Conservation (phyloP, 371 early-diverging fungal species). For the Mucor sp. region DNA sequence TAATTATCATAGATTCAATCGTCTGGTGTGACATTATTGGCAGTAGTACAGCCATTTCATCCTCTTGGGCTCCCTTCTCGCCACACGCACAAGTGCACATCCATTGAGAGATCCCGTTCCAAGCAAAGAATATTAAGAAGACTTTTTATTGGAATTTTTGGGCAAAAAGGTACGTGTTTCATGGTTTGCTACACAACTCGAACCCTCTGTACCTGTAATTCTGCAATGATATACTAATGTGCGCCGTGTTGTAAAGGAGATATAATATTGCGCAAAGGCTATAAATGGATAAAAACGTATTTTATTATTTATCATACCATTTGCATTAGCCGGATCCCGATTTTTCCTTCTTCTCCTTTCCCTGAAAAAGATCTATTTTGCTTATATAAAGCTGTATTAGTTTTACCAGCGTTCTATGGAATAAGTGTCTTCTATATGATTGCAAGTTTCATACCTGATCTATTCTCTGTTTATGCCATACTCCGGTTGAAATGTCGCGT, state of each 20-base stretch:
- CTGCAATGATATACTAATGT: neutral
- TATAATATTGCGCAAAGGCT: neutral
- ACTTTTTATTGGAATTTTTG: neutral
- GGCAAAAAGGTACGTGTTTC: neutral
- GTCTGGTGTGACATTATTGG: neutral
- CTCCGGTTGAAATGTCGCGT: neutral
- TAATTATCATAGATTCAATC: neutral
- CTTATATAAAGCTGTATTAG: no score
- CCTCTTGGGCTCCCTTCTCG: neutral
- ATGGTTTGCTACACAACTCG: neutral
- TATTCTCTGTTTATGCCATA: neutral
- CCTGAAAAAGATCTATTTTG: neutral
- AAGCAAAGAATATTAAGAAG: neutral
- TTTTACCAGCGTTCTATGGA: no score
- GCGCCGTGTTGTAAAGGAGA: neutral
- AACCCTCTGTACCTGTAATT: neutral
- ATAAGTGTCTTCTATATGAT: no score
- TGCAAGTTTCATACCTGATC: neutral
- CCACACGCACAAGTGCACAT: neutral
- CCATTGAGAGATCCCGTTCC: neutral
- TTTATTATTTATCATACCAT: neutral
- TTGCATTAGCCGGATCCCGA: neutral
- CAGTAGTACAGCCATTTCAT: slow-evolving; percentile 4
- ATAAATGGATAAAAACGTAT: neutral
- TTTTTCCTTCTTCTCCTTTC: neutral